Base-by-base conservation (phyloP, 1,284 basidiomycete genomes). In the Thelephora terrestris region DNA sequence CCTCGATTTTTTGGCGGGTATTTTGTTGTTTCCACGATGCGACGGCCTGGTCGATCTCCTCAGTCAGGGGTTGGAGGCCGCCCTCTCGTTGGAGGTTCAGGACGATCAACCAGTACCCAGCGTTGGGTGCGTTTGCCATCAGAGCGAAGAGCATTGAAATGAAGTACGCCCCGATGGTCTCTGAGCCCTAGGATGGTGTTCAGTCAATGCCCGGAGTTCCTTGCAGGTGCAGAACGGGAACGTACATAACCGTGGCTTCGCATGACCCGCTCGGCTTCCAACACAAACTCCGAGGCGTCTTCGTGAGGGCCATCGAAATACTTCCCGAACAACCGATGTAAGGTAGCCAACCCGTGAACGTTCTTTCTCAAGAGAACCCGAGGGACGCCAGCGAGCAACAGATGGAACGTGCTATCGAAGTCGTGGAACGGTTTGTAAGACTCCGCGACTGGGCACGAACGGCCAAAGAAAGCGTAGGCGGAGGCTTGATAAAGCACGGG, bases 111-210 rank as follows among this genome's bases (percentile, higher is more conserved):
- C 64, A 65, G 17, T 63, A 58, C 4, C 53, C 58, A 10, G 61
- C 61, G 47, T 48, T 62, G n/a, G 58, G 55, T 2, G 58, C 57
- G 46, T 69, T 68, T 1, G 66, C 62, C 34, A 63, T 53, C 2
- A 63, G 45, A 6, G 61, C 60, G 62, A 63, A 64, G 40, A 44
- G 20, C 55, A 49, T 2, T 54, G 43, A 24, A 46, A 24, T 7
- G 51, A 45, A 45, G 56, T 54, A 49, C 27, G 47, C 60, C 52
- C 38, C 56, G 20, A 6, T 38, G 14, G 7, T 34, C 17, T 27
- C 4, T 24, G 16, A 16, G 24, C 4, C 10, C 18, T 27, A 10
- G n/a, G 29, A n/a, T 16, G 14, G 24, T 12, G 23, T 3, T 36
- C 21, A 5, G 27, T 32, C 7, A 47, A 25, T 25, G 27, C 16